Percentiles rank a stretch among this genome's conserved stretches.
Evolutionary conservation across 164 flowering plant species (phyloP).

Genomic region (Stephania cephalantha): DNA sequence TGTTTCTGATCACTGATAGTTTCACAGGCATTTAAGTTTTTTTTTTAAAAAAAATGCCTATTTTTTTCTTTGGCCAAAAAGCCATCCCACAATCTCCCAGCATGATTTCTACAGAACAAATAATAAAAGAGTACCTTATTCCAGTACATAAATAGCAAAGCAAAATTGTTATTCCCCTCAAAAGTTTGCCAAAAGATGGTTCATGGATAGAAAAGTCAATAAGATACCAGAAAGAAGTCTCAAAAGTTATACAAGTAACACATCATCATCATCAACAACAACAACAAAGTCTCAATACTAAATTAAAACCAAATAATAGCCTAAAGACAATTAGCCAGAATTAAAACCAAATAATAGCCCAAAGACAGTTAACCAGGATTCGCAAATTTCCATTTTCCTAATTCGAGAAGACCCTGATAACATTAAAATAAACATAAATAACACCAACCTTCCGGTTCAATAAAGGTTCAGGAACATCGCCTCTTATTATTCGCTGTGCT

Average conservation of each 20-base stretch:
- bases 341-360: neutral
- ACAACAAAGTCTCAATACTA: too few relatives aligned
- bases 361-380: neutral
- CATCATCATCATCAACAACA: too few relatives aligned
- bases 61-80: neutral
- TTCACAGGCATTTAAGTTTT: neutral
- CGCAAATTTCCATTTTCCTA: neutral
- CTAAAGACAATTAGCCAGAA: neutral
- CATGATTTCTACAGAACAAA: neutral
- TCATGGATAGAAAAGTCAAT: neutral
- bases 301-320: neutral
- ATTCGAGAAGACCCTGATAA: neutral
- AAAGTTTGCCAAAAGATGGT: too few relatives aligned
- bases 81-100: neutral
- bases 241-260: neutral
- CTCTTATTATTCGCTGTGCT: slow-evolving; percentile 89
- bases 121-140: neutral
- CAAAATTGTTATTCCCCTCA: neutral
- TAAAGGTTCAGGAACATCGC: slow-evolving; percentile 95
- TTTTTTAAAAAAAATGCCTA: neutral
- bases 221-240: neutral
- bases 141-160: neutral
- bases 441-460: slow-evolving; percentile 66
- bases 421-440: neutral
- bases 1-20: neutral